Conservation (phyloP, 2,329 filamentous ascomycete species). For the Ophiostoma quercus region DNA sequence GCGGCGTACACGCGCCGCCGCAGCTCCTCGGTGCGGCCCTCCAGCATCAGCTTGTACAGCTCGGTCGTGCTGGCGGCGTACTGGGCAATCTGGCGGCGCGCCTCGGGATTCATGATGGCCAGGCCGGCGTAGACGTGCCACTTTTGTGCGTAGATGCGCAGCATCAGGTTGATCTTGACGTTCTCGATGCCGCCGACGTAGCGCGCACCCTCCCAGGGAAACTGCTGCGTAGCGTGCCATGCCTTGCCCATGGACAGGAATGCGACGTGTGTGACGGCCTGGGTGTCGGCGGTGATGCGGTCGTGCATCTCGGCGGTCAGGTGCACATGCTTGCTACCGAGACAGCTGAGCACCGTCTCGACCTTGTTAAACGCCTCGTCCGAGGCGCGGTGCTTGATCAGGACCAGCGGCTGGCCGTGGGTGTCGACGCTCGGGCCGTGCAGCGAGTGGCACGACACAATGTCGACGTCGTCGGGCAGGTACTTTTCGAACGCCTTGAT, state of each 20-base stretch:
- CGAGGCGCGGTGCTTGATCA: constrained; percentile 89
- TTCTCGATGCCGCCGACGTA: constrained; percentile 98
- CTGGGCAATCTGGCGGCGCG: constrained; percentile 86
- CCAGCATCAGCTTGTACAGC: constrained; percentile 94
- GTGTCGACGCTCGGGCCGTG: constrained; percentile 89
- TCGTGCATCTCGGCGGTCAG: constrained; percentile 86
- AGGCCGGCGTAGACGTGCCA: constrained; percentile 99
- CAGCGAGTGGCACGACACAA: constrained; percentile 92
- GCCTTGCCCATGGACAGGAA: constrained; percentile 97
- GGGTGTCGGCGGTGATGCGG: constrained; percentile 95
- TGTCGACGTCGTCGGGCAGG: constrained; percentile 81
- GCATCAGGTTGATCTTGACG: constrained; percentile 96
- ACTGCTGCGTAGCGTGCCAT: constrained; percentile 92
- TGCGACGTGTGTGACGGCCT: constrained; percentile 94
- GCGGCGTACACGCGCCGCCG: constrained; percentile 61
- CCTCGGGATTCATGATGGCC: constrained; percentile 91
- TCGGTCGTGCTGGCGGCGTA: constrained; percentile 91
- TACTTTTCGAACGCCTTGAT: constrained; percentile 88
- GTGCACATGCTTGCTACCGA: constrained; percentile 80
- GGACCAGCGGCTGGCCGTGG: constrained; percentile 66
- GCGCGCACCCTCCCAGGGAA: constrained; percentile 93
- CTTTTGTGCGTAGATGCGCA: constrained; percentile 97
- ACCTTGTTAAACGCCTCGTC: constrained; percentile 72
- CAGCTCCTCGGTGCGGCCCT: constrained; percentile 71
- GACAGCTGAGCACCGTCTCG: constrained; percentile 72